Conservation (phyloP, 176 grass and related monocot genomes). For the Tuctoria greenei region DNA sequence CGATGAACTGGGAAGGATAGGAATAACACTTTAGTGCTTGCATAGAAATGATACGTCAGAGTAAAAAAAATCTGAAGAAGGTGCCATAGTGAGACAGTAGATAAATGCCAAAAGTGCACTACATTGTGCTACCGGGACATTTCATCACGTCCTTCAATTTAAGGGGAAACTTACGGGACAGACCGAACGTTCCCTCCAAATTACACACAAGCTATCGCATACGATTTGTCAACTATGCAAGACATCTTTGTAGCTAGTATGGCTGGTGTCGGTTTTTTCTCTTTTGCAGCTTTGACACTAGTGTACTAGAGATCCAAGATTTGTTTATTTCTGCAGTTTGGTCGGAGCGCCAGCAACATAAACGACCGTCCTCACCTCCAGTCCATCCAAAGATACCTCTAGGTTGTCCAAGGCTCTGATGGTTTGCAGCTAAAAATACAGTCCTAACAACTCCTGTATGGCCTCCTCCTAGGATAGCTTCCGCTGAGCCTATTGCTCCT, state of each 20-base stretch:
- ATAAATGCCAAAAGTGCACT: not conserved
- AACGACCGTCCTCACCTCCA: conserved; percentile 82
- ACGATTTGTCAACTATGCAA: not conserved
- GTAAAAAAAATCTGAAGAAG: not conserved
- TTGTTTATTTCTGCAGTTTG: conserved; percentile 41
- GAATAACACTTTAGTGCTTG: no score
- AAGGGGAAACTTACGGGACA: not conserved
- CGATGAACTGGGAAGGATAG: no score
- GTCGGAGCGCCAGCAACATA: conserved; percentile 79
- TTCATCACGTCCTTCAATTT: not conserved
- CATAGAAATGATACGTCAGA: no score
- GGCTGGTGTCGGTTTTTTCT: conserved; percentile 58
- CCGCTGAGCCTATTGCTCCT: conserved; percentile 40
- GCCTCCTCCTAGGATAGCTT: conserved; percentile 84
- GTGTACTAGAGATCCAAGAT: conserved; percentile 69
- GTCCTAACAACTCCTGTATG: conserved; percentile 76
- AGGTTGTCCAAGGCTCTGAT: conserved; percentile 28
- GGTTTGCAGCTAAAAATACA: conserved; percentile 47
- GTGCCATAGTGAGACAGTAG: not conserved
- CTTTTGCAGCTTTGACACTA: conserved; percentile 56
- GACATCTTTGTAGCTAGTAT: conserved; percentile 44
- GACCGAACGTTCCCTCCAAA: not conserved
- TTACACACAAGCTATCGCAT: not conserved
- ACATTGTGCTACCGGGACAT: not conserved
- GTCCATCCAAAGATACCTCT: conserved; percentile 90